phyloP scores from a whole-genome alignment of 2,329 filamentous ascomycete species.

The Sporothrix luriei region DNA sequence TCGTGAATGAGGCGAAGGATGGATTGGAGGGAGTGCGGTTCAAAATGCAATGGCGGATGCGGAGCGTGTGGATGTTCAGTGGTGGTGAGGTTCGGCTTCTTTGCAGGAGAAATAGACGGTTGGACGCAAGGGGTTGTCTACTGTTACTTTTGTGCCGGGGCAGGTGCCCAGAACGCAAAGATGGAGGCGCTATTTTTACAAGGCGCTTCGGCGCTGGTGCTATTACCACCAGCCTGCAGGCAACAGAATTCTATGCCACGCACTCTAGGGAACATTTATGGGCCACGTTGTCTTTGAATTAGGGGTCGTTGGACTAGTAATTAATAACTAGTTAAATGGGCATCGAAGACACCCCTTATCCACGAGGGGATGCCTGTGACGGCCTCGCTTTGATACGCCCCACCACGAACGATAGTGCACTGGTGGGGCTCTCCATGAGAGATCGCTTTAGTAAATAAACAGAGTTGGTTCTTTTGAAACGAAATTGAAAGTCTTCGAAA shows the following conservation, averaged over 20 bases:
- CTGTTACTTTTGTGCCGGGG: background rate
- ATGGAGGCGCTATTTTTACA: background rate
- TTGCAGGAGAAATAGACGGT: constrained; percentile 9
- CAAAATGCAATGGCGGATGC: constrained; percentile 24
- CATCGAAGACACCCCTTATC: background rate
- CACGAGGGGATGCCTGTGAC: background rate
- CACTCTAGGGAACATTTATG: background rate
- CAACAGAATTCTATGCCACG: constrained; percentile 16
- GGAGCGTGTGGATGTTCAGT: constrained; percentile 27
- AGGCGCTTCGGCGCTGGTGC: background rate
- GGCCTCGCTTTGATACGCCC: constrained; percentile 2
- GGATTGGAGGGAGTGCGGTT: constrained; percentile 25
- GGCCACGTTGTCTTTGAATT: constrained; percentile 20
- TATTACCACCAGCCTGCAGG: background rate
- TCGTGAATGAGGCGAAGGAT: constrained; percentile 21
- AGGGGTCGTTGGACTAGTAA: constrained; percentile 12
- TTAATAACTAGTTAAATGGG: too few relatives aligned
- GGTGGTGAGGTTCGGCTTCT: constrained; percentile 19
- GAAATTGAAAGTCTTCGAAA: background rate
- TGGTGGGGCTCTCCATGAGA: constrained; percentile 3
- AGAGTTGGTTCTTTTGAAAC: background rate
- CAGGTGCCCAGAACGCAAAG: constrained; percentile 1
- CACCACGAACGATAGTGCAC: constrained; percentile 11
- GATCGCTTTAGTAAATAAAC: constrained; percentile 16
- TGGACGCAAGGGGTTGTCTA: background rate